Conservation (phyloP, 176 grass and related monocot species). For the Lolium multiflorum region DNA sequence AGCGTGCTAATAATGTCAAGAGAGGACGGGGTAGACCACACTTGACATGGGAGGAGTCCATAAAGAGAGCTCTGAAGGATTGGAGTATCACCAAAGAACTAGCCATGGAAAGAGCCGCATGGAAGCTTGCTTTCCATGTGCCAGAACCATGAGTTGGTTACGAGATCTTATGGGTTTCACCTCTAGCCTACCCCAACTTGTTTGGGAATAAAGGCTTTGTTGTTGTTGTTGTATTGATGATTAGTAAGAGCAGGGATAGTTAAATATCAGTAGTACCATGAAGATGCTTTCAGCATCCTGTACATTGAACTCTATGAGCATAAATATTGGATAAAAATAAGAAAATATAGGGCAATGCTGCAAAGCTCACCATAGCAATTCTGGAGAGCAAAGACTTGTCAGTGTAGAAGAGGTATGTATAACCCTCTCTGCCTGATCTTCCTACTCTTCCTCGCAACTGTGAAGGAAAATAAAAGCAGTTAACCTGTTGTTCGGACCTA, state of each 20-base stretch:
- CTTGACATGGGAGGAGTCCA: no score
- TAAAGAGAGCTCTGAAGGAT: no score
- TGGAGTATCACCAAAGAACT: no score
- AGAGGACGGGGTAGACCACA: no score
- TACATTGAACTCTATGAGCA: conserved; percentile 3
- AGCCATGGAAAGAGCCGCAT: no score
- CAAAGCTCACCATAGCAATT: conserved; percentile 66
- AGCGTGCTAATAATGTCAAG: no score
- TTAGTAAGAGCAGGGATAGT: background rate
- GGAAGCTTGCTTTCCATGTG: no score
- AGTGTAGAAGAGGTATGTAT: conserved; percentile 82
- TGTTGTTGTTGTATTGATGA: background rate
- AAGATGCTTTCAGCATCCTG: conserved; percentile 30
- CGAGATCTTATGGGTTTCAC: no score
- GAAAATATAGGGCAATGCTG: conserved; percentile 23
- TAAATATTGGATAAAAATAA: conserved; percentile 32
- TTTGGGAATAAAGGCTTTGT: no score
- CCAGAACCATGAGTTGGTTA: no score
- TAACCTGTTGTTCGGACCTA: conserved; percentile 35
- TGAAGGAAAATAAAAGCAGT: conserved; percentile 38
- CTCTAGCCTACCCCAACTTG: no score
- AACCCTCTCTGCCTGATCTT: conserved; percentile 87
- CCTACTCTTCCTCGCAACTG: conserved; percentile 96
- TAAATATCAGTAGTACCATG: background rate
- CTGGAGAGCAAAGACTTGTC: conserved; percentile 87